Conservation (phyloP, 371 early-diverging fungal species). For the Rhizopus stolonifer region DNA sequence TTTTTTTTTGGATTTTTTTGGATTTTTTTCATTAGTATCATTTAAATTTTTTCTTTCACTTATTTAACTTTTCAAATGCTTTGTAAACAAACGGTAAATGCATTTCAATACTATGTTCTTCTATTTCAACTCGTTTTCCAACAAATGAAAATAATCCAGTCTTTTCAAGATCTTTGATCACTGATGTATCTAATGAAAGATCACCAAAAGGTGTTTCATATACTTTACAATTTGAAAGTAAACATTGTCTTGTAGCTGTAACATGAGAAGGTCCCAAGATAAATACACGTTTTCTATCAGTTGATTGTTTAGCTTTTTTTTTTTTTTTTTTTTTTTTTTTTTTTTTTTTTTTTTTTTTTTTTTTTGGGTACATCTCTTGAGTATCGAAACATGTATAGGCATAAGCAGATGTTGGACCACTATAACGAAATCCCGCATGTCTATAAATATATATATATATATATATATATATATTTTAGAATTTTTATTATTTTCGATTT, state of each 20-base stretch:
- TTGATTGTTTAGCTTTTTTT: not conserved
- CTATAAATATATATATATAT: constrained; percentile 36
- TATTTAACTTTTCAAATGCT: constrained; percentile 64
- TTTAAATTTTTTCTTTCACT: no score
- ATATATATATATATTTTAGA: not conserved
- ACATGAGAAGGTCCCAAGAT: constrained; percentile 94
- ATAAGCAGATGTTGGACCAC: constrained; percentile 87
- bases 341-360: not conserved
- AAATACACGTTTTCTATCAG: constrained; percentile 74
- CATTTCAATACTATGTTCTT: constrained; percentile 96
- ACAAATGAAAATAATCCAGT: constrained; percentile 71
- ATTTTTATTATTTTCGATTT: not conserved
- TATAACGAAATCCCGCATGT: constrained; percentile 91
- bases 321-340: not conserved
- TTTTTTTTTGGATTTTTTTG: not conserved
- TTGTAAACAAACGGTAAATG: constrained; percentile 87
- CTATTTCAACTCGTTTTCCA: constrained; percentile 71
- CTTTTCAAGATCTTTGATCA: constrained; percentile 46
- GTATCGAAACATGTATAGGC: constrained; percentile 78
- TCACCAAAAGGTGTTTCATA: constrained; percentile 90
- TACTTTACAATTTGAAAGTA: constrained; percentile 64
- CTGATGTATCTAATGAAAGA: constrained; percentile 67
- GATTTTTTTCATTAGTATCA: no score
- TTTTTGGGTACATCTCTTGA: constrained; percentile 44
- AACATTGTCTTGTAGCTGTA: constrained; percentile 77